Evolutionary conservation across 495 filamentous ascomycete species (phyloP).

Genomic region (Trichocladium antarcticum): DNA sequence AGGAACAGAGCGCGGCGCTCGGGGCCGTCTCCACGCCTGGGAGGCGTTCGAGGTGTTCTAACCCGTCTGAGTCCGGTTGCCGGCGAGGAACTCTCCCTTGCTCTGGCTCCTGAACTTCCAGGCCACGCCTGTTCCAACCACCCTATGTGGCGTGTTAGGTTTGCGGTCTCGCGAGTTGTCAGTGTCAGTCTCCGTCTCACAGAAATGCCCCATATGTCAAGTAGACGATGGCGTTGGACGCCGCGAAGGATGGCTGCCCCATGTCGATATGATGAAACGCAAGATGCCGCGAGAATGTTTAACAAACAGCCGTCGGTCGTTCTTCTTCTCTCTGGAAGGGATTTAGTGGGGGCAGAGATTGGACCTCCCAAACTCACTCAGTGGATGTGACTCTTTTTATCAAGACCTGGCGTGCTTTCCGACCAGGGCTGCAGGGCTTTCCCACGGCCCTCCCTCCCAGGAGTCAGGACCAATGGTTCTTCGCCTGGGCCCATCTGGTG

Average conservation of each 20-base stretch:
- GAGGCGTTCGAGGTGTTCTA: conserved; percentile 20
- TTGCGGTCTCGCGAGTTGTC: not conserved
- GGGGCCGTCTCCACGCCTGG: not conserved
- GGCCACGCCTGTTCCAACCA: conserved; percentile 53
- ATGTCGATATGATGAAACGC: no score
- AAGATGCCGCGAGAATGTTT: no score
- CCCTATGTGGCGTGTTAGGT: conserved; percentile 29
- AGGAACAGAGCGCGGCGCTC: not conserved
- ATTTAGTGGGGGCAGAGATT: no score
- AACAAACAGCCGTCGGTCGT: no score
- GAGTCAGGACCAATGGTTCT: no score
- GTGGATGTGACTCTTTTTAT: no score
- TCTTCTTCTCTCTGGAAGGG: no score
- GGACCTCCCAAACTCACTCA: no score
- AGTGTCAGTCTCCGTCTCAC: conserved; percentile 35
- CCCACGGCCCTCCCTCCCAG: no score
- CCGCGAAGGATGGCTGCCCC: conserved; percentile 56
- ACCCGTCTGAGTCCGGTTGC: conserved; percentile 70
- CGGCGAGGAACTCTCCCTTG: conserved; percentile 56
- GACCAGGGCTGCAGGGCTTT: no score
- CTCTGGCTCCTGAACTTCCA: conserved; percentile 57
- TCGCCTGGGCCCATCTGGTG: no score
- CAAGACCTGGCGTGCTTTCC: no score
- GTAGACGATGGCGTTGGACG: conserved; percentile 68
- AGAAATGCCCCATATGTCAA: conserved; percentile 60